Evolutionary conservation across 768 basidiomycete genomes (phyloP), one percentile per base, ranked within the genome.

Genomic region (Rhizopogon salebrosus): DNA sequence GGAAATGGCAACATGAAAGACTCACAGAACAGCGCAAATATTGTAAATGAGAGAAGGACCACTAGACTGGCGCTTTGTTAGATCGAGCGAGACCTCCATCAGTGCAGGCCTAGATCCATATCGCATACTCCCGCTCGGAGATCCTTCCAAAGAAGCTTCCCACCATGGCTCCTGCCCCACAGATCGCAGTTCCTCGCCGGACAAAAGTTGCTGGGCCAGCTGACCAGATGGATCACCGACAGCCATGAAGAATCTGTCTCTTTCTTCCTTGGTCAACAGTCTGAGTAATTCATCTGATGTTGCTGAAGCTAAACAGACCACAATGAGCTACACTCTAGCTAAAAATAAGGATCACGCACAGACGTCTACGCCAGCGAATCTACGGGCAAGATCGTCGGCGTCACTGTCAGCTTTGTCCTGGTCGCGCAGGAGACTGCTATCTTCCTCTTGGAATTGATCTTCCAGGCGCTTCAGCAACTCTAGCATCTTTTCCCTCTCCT

Each of bases 141-240:
- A 16, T 48, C 41, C 49, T 22, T 54, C 55, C 3, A 43, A 14
- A 1, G 61, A 57, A 18, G 61, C 69, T 51, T 83, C 77, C 90
- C 91, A 94, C 92, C 92, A 94, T 5, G 91, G 90, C 4, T 72
- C 68, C 4, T 68, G 68, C 20, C 67, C 73, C n/a, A 74, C 75
- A 4, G 69, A 66, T 26, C 75, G 75, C 1, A 89, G 62, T 40
- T 80, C 81, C 53, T 78, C 72, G 54, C 80, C 82, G 26, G 79
- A 67, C 20, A 92, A 65, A 2, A 92, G 75, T 53, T 79, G 74
- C 56, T 77, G 78, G 1, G 82, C 80, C 14, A 85, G 66, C 43
- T 78, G 78, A 61, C 84, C 79, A n/a, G 71, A 69, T 0, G 90
- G 86, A 57, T 91, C 76, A 36, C 75, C 68, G 50, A 92, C 64